Base-by-base conservation (phyloP, 306 rosid species). In the Begonia fuchsioides region DNA sequence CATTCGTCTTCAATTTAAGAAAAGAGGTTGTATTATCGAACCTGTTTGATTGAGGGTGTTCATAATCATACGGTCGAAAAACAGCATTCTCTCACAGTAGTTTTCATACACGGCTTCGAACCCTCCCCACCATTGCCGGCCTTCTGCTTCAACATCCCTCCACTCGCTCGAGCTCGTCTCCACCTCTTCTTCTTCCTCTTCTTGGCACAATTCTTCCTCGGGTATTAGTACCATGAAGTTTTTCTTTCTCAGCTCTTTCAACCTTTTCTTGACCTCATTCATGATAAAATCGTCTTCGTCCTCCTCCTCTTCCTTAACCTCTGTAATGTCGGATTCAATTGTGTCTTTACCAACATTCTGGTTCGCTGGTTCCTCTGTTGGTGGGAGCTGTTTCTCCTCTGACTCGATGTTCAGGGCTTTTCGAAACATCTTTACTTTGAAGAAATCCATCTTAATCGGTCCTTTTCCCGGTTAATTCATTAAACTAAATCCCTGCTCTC, bases 121-220 rank as follows among this genome's bases (percentile, higher is more conserved):
- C 18, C 95, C 97, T 9, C 87, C 85, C 97, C 95, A 90, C 97
- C 97, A 84, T 52, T 71, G 94, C 57, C 75, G 84, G 43, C 82
- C 97, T 67, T 84, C 97, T 13, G 93, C 97, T 68, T 90, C 97
- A 48, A 90, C 87, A 62, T 90, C 97, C 64, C 92, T 78, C 97
- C 97, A 90, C 61, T 90, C 93, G 8, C 69, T 72, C 10, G 83
- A 70, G 55, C 68, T 63, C 5, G 76, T 68, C 69, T 72, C 93
- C 56, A 54, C 67, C 53, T 69, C 87, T 32, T 75, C 95, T 14
- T 74, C n/a, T n/a, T n/a, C 96, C 16, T 84, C 93, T 68, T 83
- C 96, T 0, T 50, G 71, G 39, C 75, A 74, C 1, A 93, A 71
- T 54, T 83, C 96, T 70, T 90, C 97, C 59, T 90, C 97, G 0